phyloP scores from a whole-genome alignment of 306 rosid species.

The Cicer judaicum region DNA sequence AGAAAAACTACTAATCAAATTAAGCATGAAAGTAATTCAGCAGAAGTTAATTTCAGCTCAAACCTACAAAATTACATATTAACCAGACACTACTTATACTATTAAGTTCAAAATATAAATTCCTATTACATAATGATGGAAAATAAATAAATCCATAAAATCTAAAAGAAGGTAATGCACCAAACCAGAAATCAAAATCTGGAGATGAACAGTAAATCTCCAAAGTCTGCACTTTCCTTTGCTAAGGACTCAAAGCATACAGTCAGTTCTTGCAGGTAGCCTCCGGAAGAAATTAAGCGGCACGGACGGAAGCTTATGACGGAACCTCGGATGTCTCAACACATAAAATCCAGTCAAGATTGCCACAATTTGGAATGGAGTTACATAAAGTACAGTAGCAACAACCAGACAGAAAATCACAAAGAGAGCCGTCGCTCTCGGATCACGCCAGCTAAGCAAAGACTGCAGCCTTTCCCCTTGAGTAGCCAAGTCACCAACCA shows the following conservation, averaged over 20 bases:
- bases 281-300: conserved; percentile 96
- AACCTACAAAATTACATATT: conserved; percentile 65
- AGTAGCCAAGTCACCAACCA: conserved; percentile 95
- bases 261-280: conserved; percentile 94
- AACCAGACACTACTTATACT: conserved; percentile 46
- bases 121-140: conserved; percentile 46
- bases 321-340: conserved; percentile 93
- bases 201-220: conserved; percentile 47
- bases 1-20: conserved; percentile 44
- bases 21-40: conserved; percentile 46
- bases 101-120: conserved; percentile 47
- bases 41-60: conserved; percentile 58
- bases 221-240: conserved; percentile 42
- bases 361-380: conserved; percentile 96
- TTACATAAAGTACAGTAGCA: conserved; percentile 80
- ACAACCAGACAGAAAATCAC: conserved; percentile 88
- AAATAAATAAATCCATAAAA: conserved; percentile 50
- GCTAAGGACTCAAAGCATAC: conserved; percentile 73
- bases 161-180: conserved; percentile 38
- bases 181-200: conserved; percentile 40
- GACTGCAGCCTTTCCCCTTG: conserved; percentile 98
- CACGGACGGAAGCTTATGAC: conserved; percentile 96
- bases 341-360: conserved; percentile 80
- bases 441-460: conserved; percentile 96
- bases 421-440: conserved; percentile 86